phyloP scores from a whole-genome alignment of 2,329 filamentous ascomycete species.

The Penicillium sp. region DNA sequence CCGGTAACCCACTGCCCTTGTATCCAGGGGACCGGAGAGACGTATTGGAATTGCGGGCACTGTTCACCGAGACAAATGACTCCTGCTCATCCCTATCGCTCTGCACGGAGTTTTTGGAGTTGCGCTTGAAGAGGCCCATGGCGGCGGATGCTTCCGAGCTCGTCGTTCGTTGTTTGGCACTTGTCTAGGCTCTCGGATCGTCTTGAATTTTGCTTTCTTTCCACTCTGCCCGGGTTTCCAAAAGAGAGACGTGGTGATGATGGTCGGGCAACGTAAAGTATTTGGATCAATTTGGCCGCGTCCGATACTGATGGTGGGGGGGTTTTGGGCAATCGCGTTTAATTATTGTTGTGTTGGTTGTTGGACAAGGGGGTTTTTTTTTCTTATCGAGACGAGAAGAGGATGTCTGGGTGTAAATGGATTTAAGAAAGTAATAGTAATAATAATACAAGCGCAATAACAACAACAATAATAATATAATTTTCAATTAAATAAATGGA shows the following conservation, averaged over 20 bases:
- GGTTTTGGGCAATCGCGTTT: neutral
- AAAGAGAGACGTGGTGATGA: neutral
- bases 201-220: neutral
- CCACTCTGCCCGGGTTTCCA: neutral
- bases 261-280: neutral
- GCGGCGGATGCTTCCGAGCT: constrained; percentile 14
- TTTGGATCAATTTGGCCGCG: neutral
- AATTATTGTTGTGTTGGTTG: neutral
- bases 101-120: constrained; percentile 45
- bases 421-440: neutral
- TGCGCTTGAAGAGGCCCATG: constrained; percentile 54
- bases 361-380: neutral
- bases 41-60: constrained; percentile 49
- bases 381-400: neutral
- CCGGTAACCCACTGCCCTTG: constrained; percentile 52
- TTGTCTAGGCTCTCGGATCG: neutral
- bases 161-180: neutral
- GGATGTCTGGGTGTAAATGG: neutral
- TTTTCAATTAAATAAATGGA: neutral
- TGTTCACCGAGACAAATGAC: constrained; percentile 46
- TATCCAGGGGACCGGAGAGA: constrained; percentile 56
- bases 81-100: constrained; percentile 47
- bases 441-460: neutral
- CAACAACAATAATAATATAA: neutral
- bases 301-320: neutral